phyloP scores from a whole-genome alignment of 2,329 filamentous ascomycete genomes.

The Calonectria hongkongensis region DNA sequence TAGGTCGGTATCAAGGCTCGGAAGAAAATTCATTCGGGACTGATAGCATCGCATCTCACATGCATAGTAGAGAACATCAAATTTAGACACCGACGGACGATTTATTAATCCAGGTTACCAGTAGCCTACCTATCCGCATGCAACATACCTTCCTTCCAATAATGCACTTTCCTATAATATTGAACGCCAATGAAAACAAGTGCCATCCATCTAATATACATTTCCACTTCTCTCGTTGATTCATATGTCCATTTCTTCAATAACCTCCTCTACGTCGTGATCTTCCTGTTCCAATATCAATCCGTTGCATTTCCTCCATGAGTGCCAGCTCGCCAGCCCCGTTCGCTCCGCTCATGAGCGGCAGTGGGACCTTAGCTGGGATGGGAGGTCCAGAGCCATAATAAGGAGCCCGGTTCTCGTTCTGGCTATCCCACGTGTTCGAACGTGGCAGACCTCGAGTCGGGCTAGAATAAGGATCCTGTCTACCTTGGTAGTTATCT shows the following conservation, averaged over 20 bases:
- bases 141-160: slow-evolving; percentile 12
- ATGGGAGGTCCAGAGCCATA: slow-evolving; percentile 72
- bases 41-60: neutral
- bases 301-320: slow-evolving; percentile 81
- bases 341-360: slow-evolving; percentile 66
- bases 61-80: too few relatives aligned
- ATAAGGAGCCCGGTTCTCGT: slow-evolving; percentile 70
- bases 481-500: slow-evolving; percentile 70
- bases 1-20: neutral
- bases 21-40: neutral
- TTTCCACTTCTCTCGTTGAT: slow-evolving; percentile 46
- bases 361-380: slow-evolving; percentile 81
- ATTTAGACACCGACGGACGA: neutral
- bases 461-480: slow-evolving; percentile 58
- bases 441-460: slow-evolving; percentile 64
- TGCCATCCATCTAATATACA: slow-evolving; percentile 49
- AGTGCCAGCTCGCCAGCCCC: slow-evolving; percentile 73
- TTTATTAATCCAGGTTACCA: slow-evolving; percentile 13
- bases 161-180: slow-evolving; percentile 25
- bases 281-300: slow-evolving; percentile 78
- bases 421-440: slow-evolving; percentile 72
- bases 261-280: slow-evolving; percentile 71
- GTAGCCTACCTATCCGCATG: slow-evolving; percentile 23
- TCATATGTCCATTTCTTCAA: slow-evolving; percentile 56
- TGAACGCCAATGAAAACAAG: slow-evolving; percentile 23